A percentile compares a stretch with the other conserved stretches of the same genome.
phyloP scores from a whole-genome alignment of 2,329 filamentous ascomycete genomes.

The Davidsoniella australis region DNA sequence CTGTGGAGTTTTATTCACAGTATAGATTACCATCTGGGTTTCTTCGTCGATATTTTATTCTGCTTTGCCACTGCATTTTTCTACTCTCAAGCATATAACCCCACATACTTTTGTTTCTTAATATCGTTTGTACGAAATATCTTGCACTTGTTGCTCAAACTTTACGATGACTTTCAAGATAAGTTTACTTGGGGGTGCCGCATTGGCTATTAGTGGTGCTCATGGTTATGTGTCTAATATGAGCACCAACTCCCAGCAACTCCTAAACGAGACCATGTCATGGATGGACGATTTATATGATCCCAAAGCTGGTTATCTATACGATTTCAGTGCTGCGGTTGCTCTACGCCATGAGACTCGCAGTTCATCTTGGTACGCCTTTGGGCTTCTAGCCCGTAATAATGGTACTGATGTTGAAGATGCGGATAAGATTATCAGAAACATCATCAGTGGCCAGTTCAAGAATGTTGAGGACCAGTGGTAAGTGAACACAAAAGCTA shows the following conservation, averaged over 20 bases:
- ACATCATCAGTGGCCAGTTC: slow-evolving; percentile 35
- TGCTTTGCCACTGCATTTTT: too few relatives aligned
- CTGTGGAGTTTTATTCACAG: too few relatives aligned
- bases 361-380: slow-evolving; percentile 40
- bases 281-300: slow-evolving; percentile 41
- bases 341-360: slow-evolving; percentile 39
- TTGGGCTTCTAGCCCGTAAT: slow-evolving; percentile 39
- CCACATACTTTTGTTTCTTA: too few relatives aligned
- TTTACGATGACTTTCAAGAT: not conserved
- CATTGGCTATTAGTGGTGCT: not conserved
- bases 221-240: slow-evolving; percentile 2
- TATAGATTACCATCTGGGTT: too few relatives aligned
- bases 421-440: slow-evolving; percentile 35
- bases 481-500: slow-evolving; percentile 15
- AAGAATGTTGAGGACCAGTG: slow-evolving; percentile 35
- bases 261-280: slow-evolving; percentile 33
- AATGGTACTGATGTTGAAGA: slow-evolving; percentile 29
- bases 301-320: slow-evolving; percentile 32
- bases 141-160: not conserved
- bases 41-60: too few relatives aligned
- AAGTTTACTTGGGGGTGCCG: slow-evolving; percentile 1
- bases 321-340: slow-evolving; percentile 26
- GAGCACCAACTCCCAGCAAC: slow-evolving; percentile 9
- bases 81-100: too few relatives aligned
- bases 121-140: not conserved